Conservation (phyloP, 305 asterid species). For the Nicotiana rustica region DNA sequence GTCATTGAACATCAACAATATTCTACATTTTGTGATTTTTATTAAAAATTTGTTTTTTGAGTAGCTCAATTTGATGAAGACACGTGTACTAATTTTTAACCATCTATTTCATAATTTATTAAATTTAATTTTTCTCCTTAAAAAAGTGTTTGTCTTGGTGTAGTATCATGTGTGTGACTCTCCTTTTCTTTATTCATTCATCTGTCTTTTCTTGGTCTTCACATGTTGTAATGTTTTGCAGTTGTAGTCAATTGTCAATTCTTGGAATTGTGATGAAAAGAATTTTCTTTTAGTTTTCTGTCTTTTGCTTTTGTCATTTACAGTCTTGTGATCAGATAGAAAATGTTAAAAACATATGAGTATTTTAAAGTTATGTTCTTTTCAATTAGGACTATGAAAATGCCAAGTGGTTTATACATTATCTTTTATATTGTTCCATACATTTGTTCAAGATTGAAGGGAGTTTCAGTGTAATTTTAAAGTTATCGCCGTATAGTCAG, state of each 20-base stretch:
- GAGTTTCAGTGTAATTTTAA: neutral
- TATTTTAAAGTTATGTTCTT: neutral
- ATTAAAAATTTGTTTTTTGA: neutral
- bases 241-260: slow-evolving; percentile 34
- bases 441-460: neutral
- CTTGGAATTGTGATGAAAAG: slow-evolving; percentile 29
- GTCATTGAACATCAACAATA: neutral
- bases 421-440: neutral
- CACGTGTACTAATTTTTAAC: too few relatives aligned
- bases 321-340: slow-evolving; percentile 17
- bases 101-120: too few relatives aligned
- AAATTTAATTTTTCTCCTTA: neutral
- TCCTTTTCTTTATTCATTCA: slow-evolving; percentile 28
- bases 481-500: neutral
- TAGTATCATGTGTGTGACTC: neutral
- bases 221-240: slow-evolving; percentile 29
- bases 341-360: neutral
- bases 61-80: neutral
- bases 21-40: neutral
- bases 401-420: slow-evolving; percentile 28
- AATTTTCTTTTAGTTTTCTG: slow-evolving; percentile 16
- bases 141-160: slow-evolving; percentile 12
- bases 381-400: neutral
- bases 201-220: slow-evolving; percentile 26
- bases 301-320: slow-evolving; percentile 33